phyloP scores from a whole-genome alignment of 176 grass and related monocot species.

The Paspalum vaginatum region DNA sequence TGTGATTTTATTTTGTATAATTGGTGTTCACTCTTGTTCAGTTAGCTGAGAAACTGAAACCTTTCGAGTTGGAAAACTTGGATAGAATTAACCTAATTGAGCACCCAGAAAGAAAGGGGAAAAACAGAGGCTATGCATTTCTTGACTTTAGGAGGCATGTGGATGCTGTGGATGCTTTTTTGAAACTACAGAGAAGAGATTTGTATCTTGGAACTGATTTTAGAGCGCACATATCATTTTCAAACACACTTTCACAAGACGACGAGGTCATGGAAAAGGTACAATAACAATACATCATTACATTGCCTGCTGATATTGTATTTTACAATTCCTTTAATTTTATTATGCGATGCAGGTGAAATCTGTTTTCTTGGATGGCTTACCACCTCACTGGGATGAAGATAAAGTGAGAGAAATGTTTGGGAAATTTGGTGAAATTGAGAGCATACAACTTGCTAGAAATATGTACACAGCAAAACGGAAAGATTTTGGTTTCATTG shows the following conservation, averaged over 20 bases:
- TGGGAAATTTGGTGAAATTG: slow-evolving; percentile 71
- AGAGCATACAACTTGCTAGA: slow-evolving; percentile 65
- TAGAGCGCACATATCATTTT: slow-evolving; percentile 75
- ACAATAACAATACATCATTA: slow-evolving; percentile 13
- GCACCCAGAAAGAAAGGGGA: slow-evolving; percentile 64
- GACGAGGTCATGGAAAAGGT: slow-evolving; percentile 72
- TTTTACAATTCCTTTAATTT: slow-evolving; percentile 22
- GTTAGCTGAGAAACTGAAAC: slow-evolving; percentile 65
- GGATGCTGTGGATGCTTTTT: slow-evolving; percentile 66
- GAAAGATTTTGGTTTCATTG: slow-evolving; percentile 72
- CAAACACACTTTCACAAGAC: slow-evolving; percentile 66
- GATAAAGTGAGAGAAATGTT: slow-evolving; percentile 56
- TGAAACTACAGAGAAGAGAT: slow-evolving; percentile 67
- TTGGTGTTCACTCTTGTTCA: slow-evolving; percentile 40
- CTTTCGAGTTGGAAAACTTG: slow-evolving; percentile 68
- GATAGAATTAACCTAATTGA: slow-evolving; percentile 81
- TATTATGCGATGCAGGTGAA: slow-evolving; percentile 54
- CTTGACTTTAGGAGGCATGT: slow-evolving; percentile 68
- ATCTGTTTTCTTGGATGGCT: slow-evolving; percentile 71
- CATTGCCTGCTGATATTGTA: not conserved
- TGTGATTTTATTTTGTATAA: slow-evolving; percentile 39
- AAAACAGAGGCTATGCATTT: slow-evolving; percentile 87
- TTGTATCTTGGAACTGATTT: slow-evolving; percentile 73
- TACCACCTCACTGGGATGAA: slow-evolving; percentile 72
- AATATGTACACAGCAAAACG: slow-evolving; percentile 63